Conservation (phyloP, 208 protist species). For the Polymyxa betae region DNA sequence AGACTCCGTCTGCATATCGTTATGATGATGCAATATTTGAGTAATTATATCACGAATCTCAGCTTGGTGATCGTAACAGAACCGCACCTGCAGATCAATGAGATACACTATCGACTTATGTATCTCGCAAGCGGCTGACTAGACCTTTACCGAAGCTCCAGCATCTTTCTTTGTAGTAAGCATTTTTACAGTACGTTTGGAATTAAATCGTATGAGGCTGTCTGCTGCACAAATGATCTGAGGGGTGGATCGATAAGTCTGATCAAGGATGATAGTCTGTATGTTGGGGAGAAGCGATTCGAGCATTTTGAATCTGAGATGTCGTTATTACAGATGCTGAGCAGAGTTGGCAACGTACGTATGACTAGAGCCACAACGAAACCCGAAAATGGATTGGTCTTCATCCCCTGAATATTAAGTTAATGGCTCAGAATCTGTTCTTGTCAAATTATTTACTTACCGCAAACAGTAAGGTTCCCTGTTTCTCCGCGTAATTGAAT, state of each 20-base stretch:
- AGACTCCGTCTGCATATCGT: not conserved
- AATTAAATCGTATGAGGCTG: not conserved
- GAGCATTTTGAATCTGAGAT: not conserved
- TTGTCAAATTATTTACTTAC: not conserved
- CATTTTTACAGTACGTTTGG: not conserved
- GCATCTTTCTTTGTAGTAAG: not conserved
- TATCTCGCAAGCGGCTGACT: too few species aligned
- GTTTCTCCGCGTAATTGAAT: not conserved
- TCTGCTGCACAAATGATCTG: not conserved
- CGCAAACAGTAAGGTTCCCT: not conserved
- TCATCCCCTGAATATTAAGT: not conserved
- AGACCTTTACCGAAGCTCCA: not conserved
- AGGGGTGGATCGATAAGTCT: not conserved
- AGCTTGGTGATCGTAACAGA: not conserved
- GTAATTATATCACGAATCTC: not conserved
- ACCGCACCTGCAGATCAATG: not conserved
- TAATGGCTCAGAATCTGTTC: not conserved
- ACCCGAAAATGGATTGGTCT: not conserved
- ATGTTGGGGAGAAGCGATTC: not conserved
- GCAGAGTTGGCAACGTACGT: not conserved
- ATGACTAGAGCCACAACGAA: not conserved
- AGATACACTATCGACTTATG: not conserved
- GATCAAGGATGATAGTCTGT: not conserved
- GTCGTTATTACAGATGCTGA: not conserved
- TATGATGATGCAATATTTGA: not conserved